Percentiles rank a stretch among this genome's conserved stretches.
Conservation (phyloP, 495 filamentous ascomycete species). For the Cryomyces antarcticus region DNA sequence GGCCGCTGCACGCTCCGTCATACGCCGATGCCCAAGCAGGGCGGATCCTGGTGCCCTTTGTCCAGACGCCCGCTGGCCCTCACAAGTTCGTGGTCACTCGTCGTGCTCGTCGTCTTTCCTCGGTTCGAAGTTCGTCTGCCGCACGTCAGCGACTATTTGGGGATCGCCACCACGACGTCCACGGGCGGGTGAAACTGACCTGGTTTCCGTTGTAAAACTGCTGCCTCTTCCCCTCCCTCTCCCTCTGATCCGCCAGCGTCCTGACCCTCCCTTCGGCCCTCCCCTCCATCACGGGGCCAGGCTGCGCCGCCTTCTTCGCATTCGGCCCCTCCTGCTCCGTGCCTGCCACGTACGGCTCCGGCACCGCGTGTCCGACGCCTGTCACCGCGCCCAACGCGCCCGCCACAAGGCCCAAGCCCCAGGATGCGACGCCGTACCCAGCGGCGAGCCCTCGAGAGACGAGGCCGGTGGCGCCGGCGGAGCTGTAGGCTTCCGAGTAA, state of each 20-base stretch:
- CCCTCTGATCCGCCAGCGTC: conserved; percentile 35
- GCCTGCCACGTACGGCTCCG: conserved; percentile 3
- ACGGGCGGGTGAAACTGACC: conserved; percentile 24
- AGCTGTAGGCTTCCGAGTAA: conserved; percentile 39
- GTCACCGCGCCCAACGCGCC: conserved; percentile 25
- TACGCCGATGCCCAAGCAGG: no score
- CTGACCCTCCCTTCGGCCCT: conserved; percentile 18
- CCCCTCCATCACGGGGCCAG: conserved; percentile 1
- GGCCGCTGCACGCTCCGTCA: no score
- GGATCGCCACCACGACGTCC: conserved; percentile 5
- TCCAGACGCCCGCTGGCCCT: background rate
- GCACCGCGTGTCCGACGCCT: conserved; percentile 22
- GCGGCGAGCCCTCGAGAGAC: conserved; percentile 14
- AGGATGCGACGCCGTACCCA: conserved; percentile 19
- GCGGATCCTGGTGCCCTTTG: no score
- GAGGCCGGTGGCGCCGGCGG: conserved; percentile 5
- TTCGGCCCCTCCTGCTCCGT: conserved; percentile 4
- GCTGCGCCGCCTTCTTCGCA: conserved; percentile 1
- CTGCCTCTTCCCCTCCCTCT: conserved; percentile 24
- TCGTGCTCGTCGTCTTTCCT: conserved; percentile 33
- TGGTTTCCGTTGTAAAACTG: conserved; percentile 81
- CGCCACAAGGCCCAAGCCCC: conserved; percentile 20
- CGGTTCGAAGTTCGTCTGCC: conserved; percentile 57
- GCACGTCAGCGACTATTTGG: conserved; percentile 6
- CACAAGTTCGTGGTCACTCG: background rate